Evolutionary conservation across 805 yeast genomes (phyloP), one percentile per base, ranked within the genome.

Genomic region (Candida nanaspora): DNA sequence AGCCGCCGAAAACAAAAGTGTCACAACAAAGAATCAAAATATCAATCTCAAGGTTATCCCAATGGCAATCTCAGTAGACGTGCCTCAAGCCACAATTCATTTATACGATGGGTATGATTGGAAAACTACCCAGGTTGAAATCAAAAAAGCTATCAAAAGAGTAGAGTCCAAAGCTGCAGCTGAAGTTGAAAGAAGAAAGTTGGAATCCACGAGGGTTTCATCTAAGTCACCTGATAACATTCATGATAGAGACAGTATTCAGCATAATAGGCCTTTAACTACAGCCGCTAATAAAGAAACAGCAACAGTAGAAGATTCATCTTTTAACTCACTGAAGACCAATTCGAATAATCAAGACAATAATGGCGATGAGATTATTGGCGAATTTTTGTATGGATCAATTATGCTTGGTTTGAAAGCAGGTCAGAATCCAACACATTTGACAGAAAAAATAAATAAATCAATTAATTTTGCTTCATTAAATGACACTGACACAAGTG

Each of bases 31-130:
- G n/a, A 26, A n/a, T n/a, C n/a, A n/a, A n/a, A n/a, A n/a, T n/a
- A n/a, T n/a, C n/a, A n/a, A n/a, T n/a, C 35, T 35, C 6, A 40
- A 40, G 6, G 41, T 53, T 1, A 50, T 52, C 18, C 70, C 70
- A 10, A 28, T 65, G 41, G 39, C 48, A 2, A 32, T 67, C 1
- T 46, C 50, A 19, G 35, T 72, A 1, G 63, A 65, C 34, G 52
- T 71, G 5, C 55, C 69, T 2, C 69, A 69, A 37, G 59, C 67
- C 0, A 54, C 51, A 1, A 51, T 83, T 2, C 74, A 68, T 38
- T 61, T 91, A 16, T 80, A 74, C 56, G 98, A 93, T 63, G 99
- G 99, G 0, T 93, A 81, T 55, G 98, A 93, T 51, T 88, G 97
- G 94, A 74, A 73, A 41, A 75, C 76, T 33, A 87, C 98, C 0